phyloP scores from a whole-genome alignment of 305 asterid genomes.

The Stenogyne calaminthoides region DNA sequence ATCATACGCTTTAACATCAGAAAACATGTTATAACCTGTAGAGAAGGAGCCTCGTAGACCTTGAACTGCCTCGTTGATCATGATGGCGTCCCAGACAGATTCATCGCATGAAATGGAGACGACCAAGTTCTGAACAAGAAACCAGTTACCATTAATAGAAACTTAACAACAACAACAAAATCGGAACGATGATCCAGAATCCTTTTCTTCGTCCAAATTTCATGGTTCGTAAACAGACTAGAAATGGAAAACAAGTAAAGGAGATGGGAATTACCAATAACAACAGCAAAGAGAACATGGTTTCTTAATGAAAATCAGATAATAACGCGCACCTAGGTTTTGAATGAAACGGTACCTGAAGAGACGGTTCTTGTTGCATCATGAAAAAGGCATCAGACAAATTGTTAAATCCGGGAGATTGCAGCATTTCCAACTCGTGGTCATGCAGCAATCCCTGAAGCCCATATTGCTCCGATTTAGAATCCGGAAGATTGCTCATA shows the following conservation, averaged over 20 bases:
- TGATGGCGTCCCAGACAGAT: constrained; percentile 70
- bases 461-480: constrained; percentile 32
- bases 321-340: background rate
- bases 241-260: background rate
- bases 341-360: constrained; percentile 39
- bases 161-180: background rate
- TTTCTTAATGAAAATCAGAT: background rate
- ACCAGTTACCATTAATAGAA: background rate
- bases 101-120: constrained; percentile 54
- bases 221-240: background rate
- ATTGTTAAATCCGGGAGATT: constrained; percentile 45
- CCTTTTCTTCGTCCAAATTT: background rate
- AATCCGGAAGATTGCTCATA: constrained; percentile 36
- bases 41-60: constrained; percentile 41
- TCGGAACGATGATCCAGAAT: background rate
- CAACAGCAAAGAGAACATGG: background rate
- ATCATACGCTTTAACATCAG: background rate
- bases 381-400: constrained; percentile 43
- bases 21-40: constrained; percentile 34
- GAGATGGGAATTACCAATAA: background rate
- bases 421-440: constrained; percentile 32
- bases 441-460: constrained; percentile 22
- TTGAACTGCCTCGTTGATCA: constrained; percentile 50
- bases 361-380: constrained; percentile 53
- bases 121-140: constrained; percentile 48